These are phyloP conservation scores for Tolypocladium pustulatum DNA, from an alignment of 2,329 filamentous ascomycete species.

Conservation along the genomic window DNA sequence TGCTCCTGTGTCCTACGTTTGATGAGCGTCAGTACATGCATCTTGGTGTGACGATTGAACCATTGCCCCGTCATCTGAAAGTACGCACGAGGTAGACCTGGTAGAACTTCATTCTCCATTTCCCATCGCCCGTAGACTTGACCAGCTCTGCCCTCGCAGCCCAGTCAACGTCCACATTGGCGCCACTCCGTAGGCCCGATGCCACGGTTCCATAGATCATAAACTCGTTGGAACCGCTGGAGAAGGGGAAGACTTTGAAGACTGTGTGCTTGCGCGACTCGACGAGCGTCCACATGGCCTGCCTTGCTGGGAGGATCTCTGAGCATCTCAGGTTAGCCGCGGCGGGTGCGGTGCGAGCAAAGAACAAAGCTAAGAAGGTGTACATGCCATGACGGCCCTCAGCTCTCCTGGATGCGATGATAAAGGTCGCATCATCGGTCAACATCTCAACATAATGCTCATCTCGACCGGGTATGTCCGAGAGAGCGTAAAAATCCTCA, in stretches of 20 bases:
- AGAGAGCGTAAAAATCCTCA: conserved; percentile 17
- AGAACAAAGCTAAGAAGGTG: neutral
- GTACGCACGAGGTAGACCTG: conserved; percentile 41
- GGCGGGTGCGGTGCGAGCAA: neutral
- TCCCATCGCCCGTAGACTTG: conserved; percentile 32
- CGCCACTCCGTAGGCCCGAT: conserved; percentile 14
- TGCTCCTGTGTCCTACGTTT: conserved; percentile 3
- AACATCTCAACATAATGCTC: conserved; percentile 18
- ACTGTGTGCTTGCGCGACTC: conserved; percentile 16
- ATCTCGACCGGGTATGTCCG: conserved; percentile 17
- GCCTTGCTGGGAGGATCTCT: conserved; percentile 18
- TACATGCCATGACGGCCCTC: conserved; percentile 14
- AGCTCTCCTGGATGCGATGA: conserved; percentile 15
- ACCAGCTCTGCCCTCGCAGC: conserved; percentile 40
- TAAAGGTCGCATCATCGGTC: conserved; percentile 17
- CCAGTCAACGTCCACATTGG: conserved; percentile 35
- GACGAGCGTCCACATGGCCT: conserved; percentile 20
- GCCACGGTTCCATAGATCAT: conserved; percentile 21
- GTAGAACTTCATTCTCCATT: conserved; percentile 42
- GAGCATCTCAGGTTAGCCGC: neutral
- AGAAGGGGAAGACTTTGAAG: conserved; percentile 19
- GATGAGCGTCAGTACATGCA: neutral
- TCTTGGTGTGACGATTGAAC: neutral
- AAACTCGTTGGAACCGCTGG: conserved; percentile 13
- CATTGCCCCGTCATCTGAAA: neutral